Evolutionary conservation across 2,329 filamentous ascomycete genomes (phyloP).

Genomic region (Colletotrichum paranaense): DNA sequence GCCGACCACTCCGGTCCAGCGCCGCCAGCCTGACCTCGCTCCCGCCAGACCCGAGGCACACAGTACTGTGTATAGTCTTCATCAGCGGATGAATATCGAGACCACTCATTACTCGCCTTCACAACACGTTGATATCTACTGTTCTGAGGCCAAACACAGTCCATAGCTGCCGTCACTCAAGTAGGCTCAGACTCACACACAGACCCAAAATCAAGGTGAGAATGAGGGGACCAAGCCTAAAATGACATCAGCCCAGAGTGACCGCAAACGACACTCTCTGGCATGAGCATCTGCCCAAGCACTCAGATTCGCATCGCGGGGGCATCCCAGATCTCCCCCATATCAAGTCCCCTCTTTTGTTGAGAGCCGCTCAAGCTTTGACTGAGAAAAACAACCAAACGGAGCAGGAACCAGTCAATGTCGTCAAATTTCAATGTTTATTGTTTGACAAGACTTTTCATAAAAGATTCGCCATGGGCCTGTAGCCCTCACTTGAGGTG

Average conservation of each 20-base stretch:
- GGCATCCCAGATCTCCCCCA: conserved; percentile 5
- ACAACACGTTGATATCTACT: neutral
- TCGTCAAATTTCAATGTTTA: neutral
- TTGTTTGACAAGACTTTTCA: neutral
- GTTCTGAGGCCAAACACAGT: neutral
- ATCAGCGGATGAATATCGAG: too few relatives aligned
- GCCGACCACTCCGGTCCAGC: conserved; percentile 9
- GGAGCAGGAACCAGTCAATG: neutral
- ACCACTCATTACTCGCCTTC: neutral
- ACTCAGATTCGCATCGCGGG: conserved; percentile 18
- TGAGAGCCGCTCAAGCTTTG: conserved; percentile 14
- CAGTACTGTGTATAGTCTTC: neutral
- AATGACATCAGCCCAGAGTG: conserved; percentile 28
- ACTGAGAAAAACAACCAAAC: neutral
- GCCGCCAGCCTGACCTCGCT: neutral
- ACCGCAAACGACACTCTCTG: conserved; percentile 11
- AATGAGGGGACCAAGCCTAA: neutral
- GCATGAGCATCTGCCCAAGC: neutral
- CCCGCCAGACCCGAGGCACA: neutral
- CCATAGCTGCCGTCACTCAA: neutral
- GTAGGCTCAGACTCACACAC: neutral
- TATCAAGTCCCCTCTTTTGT: conserved; percentile 19
- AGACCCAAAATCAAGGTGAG: neutral
- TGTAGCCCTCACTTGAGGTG: neutral
- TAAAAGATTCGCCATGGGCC: neutral